Evolutionary conservation across 768 basidiomycete species (phyloP), one percentile per base, ranked within the genome.

Genomic region (Lactarius hengduanensis): DNA sequence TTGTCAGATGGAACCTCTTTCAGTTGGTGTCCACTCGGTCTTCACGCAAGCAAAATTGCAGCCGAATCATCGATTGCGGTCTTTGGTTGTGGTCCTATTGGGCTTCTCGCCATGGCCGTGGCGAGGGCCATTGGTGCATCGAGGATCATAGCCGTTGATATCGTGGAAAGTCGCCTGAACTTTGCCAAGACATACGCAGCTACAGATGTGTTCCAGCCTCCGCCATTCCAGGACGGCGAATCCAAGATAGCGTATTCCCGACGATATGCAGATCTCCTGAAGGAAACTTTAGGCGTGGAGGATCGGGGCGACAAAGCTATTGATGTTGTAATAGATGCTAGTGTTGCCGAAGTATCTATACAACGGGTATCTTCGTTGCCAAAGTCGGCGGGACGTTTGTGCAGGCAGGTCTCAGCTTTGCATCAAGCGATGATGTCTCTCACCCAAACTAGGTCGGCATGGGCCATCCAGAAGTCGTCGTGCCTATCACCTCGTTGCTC

Each of bases 31-130:
- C 15, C 96, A 98, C 76, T 89, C 94, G 0, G 89, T 97, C 36
- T 82, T 86, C 61, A 91, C 83, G 70, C 80, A 95, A 36, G 95
- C 89, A 22, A 79, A 81, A 32, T 80, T 97, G 75, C 84, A 83
- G 57, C 81, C 90, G 43, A 86, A 86, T 71, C 87, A 94, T 86
- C 86, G 43, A 86, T 96, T 68, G 86, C 84, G 18, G 81, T 98
- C 62, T 95, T 95, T 72, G 96, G 96, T 36, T 95, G 88, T 68
- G 93, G 95, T 2, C 96, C 95, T 2, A 86, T 90, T 63, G 89
- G 90, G n/a, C 78, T 96, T 34, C 84, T 97, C 26, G 92, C 90
- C 74, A 93, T 96, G 91, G 95, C 93, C 8, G 93, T 94, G n/a
- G 96, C 96, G 8, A 95, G 90, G 75, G 95, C 96, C 3, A 81